phyloP scores from a whole-genome alignment of 2,329 filamentous ascomycete species.

The Pestalotiopsis sp. region DNA sequence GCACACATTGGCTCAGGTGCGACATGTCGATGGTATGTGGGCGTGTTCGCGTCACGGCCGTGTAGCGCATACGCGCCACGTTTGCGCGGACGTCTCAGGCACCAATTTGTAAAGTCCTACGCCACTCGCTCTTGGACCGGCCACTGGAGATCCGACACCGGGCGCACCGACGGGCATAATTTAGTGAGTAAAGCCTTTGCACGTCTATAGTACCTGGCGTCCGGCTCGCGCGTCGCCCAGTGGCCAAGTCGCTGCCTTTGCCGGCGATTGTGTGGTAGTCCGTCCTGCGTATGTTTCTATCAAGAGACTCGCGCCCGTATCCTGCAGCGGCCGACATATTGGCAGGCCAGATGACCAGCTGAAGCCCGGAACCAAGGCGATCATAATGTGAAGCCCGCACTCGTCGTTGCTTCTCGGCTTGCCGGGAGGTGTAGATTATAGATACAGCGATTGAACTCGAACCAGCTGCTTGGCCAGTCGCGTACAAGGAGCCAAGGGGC shows the following conservation, averaged over 20 bases:
- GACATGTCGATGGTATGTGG: conserved; percentile 41
- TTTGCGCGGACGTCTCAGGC: conserved; percentile 11
- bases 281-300: conserved; percentile 38
- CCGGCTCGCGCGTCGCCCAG: conserved; percentile 38
- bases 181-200: conserved; percentile 38
- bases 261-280: conserved; percentile 38
- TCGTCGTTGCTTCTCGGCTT: too few species aligned
- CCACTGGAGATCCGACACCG: conserved; percentile 25
- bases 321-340: conserved; percentile 33
- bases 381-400: not conserved
- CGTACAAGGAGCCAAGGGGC: conserved; percentile 42
- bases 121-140: conserved; percentile 33
- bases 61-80: conserved; percentile 40
- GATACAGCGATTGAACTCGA: conserved; percentile 42
- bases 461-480: conserved; percentile 45
- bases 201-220: conserved; percentile 32
- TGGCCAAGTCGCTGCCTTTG: conserved; percentile 41
- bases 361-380: conserved; percentile 39
- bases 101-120: conserved; percentile 31
- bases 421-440: conserved; percentile 26
- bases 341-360: conserved; percentile 33
- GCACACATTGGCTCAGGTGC: too few species aligned
- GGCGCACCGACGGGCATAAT: conserved; percentile 37
- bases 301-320: conserved; percentile 35
- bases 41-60: conserved; percentile 39